Base-by-base conservation (phyloP, 768 basidiomycete species). In the Russula dissimulans region DNA sequence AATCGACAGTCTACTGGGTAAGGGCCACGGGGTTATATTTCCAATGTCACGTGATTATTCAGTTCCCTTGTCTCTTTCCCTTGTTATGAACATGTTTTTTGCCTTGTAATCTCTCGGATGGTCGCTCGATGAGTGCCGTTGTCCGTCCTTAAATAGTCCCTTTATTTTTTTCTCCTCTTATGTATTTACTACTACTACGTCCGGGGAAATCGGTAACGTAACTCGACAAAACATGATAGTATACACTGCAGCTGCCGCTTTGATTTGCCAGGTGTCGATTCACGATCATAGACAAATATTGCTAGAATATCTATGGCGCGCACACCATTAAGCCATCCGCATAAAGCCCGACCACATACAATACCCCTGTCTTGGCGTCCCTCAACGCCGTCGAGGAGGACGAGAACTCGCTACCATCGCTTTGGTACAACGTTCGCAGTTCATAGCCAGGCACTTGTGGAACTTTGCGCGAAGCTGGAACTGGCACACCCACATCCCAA, bases 391-490 rank as follows among this genome's bases (percentile, higher is more conserved):
- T 84, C 8, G 77, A 72, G 15, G 83, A 81, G 2, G 78, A 72
- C 14, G 78, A 76, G 66, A 86, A 85, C 5, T 78, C 77, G 4
- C 76, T 74, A n/a, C 87, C 87, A 61, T 83, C 75, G 65, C 87
- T 89, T 72, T 86, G 87, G 72, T 86, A 89, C n/a, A 89, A 63
- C 0, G 87, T 87, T 66, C 78, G 75, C 34, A 87, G 56, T 38
- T 76, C 74, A 65, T 78, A 73, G 2, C 72, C 72, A 10, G 61
- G 63, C 31, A 73, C 68, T 15, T 68, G 65, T 0, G 75, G 68
- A 0, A 78, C 75, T 48, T 79, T 76, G 47, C 67, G 68, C 57
- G 69, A 75, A 39, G 75, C 77, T 0, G 85, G 76, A 42, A 80
- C 67, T 0, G 83, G 82, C 4, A 81, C 81, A 8, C 72, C 69